Percentiles rank a stretch among this genome's conserved stretches.
These are phyloP conservation scores for Kodamaea sp. DNA, from an alignment of 1,139 yeast species.

Conservation along the genomic window DNA sequence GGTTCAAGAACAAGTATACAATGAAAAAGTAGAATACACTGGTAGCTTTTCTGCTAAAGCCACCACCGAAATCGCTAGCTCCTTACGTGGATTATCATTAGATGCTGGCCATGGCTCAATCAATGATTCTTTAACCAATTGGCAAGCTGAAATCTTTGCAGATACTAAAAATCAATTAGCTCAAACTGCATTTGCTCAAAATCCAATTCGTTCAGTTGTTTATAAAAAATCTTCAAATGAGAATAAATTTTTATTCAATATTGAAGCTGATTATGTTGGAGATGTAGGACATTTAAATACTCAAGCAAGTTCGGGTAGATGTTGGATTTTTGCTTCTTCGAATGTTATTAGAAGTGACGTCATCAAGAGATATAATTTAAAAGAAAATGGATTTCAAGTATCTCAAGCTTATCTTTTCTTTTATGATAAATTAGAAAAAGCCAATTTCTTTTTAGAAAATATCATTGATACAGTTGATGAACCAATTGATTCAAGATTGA, in stretches of 20 bases:
- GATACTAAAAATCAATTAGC: conserved; percentile 59
- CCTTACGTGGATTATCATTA: too few relatives aligned
- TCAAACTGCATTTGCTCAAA: conserved; percentile 54
- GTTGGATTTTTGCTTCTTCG: conserved; percentile 85
- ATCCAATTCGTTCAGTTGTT: conserved; percentile 45
- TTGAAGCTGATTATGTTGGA: conserved; percentile 61
- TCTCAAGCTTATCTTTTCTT: conserved; percentile 72
- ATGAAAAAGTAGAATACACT: too few relatives aligned
- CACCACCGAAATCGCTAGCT: too few relatives aligned
- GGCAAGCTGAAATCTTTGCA: conserved; percentile 49
- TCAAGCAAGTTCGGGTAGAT: conserved; percentile 73
- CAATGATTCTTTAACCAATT: conserved; percentile 18
- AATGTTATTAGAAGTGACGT: conserved; percentile 65
- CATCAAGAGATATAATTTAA: conserved; percentile 59
- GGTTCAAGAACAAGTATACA: too few relatives aligned
- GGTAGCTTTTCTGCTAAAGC: too few relatives aligned
- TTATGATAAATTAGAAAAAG: conserved; percentile 71
- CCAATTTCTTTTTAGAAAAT: conserved; percentile 74
- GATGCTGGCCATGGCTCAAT: not conserved
- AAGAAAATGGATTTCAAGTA: conserved; percentile 58
- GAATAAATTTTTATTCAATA: conserved; percentile 54
- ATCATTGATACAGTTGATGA: conserved; percentile 63
- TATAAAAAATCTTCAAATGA: conserved; percentile 26
- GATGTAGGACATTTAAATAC: conserved; percentile 59
- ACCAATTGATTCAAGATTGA: conserved; percentile 63